These are phyloP conservation scores for Wickerhamomyces mucosus DNA, from an alignment of 805 yeast species.

Conservation along the genomic window DNA sequence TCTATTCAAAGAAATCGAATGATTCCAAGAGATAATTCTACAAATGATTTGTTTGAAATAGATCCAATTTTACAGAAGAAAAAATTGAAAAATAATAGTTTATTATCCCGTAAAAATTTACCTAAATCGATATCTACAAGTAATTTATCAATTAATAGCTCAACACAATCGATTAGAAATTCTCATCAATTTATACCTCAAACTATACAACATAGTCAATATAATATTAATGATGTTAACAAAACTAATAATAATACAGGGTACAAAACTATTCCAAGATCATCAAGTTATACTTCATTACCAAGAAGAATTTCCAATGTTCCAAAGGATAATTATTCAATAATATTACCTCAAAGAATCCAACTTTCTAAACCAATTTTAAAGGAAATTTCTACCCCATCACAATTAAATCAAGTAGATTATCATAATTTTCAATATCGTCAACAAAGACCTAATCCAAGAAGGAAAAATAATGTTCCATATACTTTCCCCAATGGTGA, in stretches of 20 bases:
- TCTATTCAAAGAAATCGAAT: constrained; percentile 1
- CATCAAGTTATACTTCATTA: neutral
- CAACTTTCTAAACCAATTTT: neutral
- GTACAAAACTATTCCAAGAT: neutral
- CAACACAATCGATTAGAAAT: neutral
- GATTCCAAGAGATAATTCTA: constrained; percentile 15
- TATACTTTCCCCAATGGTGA: constrained; percentile 23
- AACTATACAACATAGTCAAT: neutral
- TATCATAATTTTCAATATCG: constrained; percentile 1
- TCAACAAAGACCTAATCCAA: constrained; percentile 3
- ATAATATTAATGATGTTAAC: neutral
- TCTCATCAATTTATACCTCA: neutral
- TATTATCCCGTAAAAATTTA: no score
- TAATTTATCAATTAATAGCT: neutral
- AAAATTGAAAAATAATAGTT: neutral
- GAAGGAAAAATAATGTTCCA: constrained; percentile 14
- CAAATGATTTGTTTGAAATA: constrained; percentile 13
- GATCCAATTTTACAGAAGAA: constrained; percentile 5
- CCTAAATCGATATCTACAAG: no score
- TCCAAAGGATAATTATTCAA: neutral
- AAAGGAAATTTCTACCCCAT: neutral
- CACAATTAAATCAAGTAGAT: neutral
- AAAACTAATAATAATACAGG: neutral
- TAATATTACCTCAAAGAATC: constrained; percentile 1
- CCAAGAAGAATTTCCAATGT: neutral